These are phyloP conservation scores for Elaeagnus macrophylla DNA, from an alignment of 306 rosid genomes.

Conservation along the genomic window DNA sequence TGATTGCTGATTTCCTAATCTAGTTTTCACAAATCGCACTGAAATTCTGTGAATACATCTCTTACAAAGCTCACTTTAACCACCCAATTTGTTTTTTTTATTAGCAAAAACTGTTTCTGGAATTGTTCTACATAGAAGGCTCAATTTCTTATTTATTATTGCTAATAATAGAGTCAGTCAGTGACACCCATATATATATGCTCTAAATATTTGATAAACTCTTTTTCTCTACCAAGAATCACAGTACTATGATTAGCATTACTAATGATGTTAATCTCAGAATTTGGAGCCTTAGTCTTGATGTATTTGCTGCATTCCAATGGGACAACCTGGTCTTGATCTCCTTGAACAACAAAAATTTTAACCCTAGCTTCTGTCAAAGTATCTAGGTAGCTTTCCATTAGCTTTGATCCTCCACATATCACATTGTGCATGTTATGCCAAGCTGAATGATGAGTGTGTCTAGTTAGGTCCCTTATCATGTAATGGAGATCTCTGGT, in stretches of 20 bases:
- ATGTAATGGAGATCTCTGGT: conserved; percentile 44
- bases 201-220: conserved; percentile 34
- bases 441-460: conserved; percentile 94
- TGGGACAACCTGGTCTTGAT: conserved; percentile 48
- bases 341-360: conserved; percentile 56
- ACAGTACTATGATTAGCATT: conserved; percentile 50
- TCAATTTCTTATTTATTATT: too few species aligned
- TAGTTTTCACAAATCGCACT: too few species aligned
- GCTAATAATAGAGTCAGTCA: not conserved
- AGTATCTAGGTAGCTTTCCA: conserved; percentile 40
- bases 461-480: conserved; percentile 47
- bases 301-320: conserved; percentile 39
- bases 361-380: conserved; percentile 37
- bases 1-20: too few species aligned
- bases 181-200: conserved; percentile 33
- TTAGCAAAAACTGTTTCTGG: too few species aligned
- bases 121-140: too few species aligned
- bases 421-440: conserved; percentile 77
- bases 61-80: too few species aligned
- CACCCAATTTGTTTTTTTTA: too few species aligned
- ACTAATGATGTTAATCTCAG: conserved; percentile 37
- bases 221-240: conserved; percentile 48
- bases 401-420: conserved; percentile 55
- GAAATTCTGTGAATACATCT: too few species aligned
- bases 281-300: conserved; percentile 41